Base-by-base conservation (phyloP, 2,329 filamentous ascomycete species). In the Stachybotrys echinatus region DNA sequence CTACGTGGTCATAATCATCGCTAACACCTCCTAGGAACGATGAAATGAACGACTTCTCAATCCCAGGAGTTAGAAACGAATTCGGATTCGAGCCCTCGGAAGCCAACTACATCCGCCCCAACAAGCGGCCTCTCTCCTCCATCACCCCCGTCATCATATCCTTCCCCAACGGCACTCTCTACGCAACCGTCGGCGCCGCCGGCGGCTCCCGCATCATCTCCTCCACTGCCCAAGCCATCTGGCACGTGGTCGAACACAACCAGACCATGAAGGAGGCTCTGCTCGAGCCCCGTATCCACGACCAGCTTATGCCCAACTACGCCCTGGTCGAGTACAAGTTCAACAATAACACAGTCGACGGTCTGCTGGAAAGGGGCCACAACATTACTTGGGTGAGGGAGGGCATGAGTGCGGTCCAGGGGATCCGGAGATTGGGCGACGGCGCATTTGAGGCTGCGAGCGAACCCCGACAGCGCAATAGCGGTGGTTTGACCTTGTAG, bases 131-230 rank as follows among this genome's bases (percentile, higher is more conserved):
- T 0, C 73, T 96, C 4, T 92, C 87, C 2, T 92, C 87, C 54
- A 91, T 94, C 58, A 84, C 87, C 0, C 90, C 92, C 4, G 75
- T 89, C 50, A 92, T 95, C 47, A 81, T 85, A 55, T 82, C 87
- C 49, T 72, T 79, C 51, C 71, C 79, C 3, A 78, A 86, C 58
- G 10, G 82, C 18, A 76, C 73, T 1, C 75, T 95, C 1, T 86
- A 85, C 62, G 80, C 88, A 50, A 73, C 83, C 49, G 78, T 88
- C 7, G 89, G 89, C 39, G 85, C 89, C 0, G 89, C 90, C 0
- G 91, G 91, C 27, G 91, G 90, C 3, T 88, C 83, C 19, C 80
- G 88, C 23, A 96, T 96, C 71, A 89, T 92, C 63, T 92, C 89
- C 0, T 72, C 87, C 3, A 92, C 87, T 0, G 76, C 89, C 7